phyloP scores from a whole-genome alignment of 345 rosid genomes.

The Sisymbrium altissimum region DNA sequence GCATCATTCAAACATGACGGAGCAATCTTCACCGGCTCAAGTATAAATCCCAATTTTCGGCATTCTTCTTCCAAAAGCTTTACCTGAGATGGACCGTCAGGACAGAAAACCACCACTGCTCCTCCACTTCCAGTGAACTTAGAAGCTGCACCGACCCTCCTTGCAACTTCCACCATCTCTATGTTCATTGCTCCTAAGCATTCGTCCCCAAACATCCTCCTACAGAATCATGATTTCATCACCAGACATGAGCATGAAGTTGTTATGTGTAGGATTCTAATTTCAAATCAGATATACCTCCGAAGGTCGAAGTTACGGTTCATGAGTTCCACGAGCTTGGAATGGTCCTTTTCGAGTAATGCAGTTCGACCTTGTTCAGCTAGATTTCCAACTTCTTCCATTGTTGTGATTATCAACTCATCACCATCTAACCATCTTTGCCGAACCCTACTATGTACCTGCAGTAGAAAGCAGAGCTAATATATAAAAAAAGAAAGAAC shows the following conservation, averaged over 20 bases:
- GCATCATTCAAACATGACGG: conserved; percentile 49
- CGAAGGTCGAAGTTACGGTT: conserved; percentile 79
- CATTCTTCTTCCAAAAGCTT: conserved; percentile 72
- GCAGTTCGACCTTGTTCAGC: conserved; percentile 65
- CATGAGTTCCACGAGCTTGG: conserved; percentile 70
- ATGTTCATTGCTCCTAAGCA: conserved; percentile 67
- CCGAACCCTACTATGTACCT: conserved; percentile 85
- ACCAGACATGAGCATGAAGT: neutral
- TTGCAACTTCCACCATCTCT: conserved; percentile 87
- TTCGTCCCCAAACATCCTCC: conserved; percentile 88
- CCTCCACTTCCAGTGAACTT: conserved; percentile 98
- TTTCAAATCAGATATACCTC: conserved; percentile 42
- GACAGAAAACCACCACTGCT: conserved; percentile 88
- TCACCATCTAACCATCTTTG: conserved; percentile 94
- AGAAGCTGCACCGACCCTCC: conserved; percentile 71
- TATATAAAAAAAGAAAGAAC: neutral
- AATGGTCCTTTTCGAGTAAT: conserved; percentile 57
- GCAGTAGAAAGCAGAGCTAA: conserved; percentile 25
- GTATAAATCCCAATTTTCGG: conserved; percentile 55
- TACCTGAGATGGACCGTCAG: conserved; percentile 58
- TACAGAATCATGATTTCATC: conserved; percentile 2
- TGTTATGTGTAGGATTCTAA: neutral
- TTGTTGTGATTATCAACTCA: conserved; percentile 59
- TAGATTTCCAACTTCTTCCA: conserved; percentile 65
- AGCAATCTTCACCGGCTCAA: conserved; percentile 54